Evolutionary conservation across 78 protist genomes (phyloP).

Genomic region (Dictyostelium capitatum): DNA sequence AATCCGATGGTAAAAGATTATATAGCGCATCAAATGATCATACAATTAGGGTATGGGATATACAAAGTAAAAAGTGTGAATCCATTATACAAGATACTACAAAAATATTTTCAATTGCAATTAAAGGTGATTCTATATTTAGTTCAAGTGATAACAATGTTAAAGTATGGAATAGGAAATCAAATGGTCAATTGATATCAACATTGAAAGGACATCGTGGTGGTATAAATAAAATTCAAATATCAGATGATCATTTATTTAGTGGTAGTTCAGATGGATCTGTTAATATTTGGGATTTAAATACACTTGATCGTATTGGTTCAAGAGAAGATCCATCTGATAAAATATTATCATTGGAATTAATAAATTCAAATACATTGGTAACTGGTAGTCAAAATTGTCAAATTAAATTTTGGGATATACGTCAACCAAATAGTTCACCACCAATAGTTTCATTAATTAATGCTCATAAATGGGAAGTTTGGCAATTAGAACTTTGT

Average conservation of each 20-base stretch:
- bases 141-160: constrained; percentile 60
- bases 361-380: constrained; percentile 31
- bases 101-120: constrained; percentile 47
- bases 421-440: background rate
- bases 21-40: constrained; percentile 80
- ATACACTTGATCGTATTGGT: background rate
- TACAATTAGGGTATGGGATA: constrained; percentile 64
- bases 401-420: constrained; percentile 61
- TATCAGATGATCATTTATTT: background rate
- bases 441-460: background rate
- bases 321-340: background rate
- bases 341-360: constrained; percentile 32
- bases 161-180: constrained; percentile 26
- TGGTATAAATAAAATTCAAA: constrained; percentile 38
- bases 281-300: constrained; percentile 53
- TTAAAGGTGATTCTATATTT: constrained; percentile 26
- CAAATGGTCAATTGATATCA: background rate
- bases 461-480: constrained; percentile 81
- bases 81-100: background rate
- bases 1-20: constrained; percentile 53
- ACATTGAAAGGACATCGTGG: constrained; percentile 28
- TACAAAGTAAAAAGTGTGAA: background rate
- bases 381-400: constrained; percentile 51
- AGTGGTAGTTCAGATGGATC: constrained; percentile 66
- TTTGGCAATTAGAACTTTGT: constrained; percentile 76